phyloP scores from a whole-genome alignment of 208 protist genomes.

The Porcisia hertigi region DNA sequence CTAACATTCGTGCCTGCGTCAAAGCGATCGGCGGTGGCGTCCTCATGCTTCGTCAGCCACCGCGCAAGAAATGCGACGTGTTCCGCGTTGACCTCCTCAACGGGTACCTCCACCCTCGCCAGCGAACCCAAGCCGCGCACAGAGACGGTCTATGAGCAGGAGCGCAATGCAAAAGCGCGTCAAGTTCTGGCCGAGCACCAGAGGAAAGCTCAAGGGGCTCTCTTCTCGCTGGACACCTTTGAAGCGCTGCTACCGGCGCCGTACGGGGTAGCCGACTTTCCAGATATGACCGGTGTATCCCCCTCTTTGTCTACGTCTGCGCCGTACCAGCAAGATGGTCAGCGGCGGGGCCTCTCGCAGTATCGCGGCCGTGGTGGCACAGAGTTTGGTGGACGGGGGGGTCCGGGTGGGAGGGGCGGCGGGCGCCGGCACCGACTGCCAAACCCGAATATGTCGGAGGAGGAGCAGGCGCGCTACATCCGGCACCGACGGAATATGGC shows the following conservation, averaged over 20 bases:
- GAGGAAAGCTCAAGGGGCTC: background rate
- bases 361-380: background rate
- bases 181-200: constrained; percentile 33
- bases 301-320: background rate
- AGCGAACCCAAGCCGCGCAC: constrained; percentile 1
- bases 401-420: background rate
- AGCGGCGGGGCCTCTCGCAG: background rate
- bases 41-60: background rate
- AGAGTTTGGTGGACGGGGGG: background rate
- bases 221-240: constrained; percentile 21
- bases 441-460: constrained; percentile 27
- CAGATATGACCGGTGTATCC: background rate
- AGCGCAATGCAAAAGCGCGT: constrained; percentile 57
- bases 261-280: background rate
- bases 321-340: background rate
- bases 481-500: constrained; percentile 46
- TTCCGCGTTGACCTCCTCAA: background rate
- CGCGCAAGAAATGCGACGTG: background rate
- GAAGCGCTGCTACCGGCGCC: background rate
- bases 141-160: constrained; percentile 66
- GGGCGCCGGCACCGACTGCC: constrained; percentile 20
- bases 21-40: background rate
- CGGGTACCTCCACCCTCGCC: background rate
- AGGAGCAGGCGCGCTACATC: constrained; percentile 29
- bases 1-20: constrained; percentile 29